A percentile compares a stretch with the other conserved stretches of the same genome.
phyloP scores from a whole-genome alignment of 352 stramenopile genomes.

The Aphanomyces stellatus region DNA sequence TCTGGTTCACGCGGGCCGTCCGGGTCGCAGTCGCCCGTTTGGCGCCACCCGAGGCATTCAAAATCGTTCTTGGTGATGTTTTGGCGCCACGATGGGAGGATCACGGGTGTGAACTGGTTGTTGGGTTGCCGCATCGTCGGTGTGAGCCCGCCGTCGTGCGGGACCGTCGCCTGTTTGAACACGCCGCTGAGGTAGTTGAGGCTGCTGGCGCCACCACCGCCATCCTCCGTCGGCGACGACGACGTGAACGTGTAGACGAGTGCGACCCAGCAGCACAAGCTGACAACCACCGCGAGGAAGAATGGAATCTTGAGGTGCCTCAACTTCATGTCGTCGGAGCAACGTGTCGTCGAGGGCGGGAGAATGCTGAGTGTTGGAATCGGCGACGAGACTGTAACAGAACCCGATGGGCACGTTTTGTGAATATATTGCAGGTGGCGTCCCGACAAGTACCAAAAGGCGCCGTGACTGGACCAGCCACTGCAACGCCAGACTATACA shows the following conservation, averaged over 20 bases:
- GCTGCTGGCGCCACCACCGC: background rate
- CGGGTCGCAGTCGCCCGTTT: conserved; percentile 14
- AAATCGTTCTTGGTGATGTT: conserved; percentile 16
- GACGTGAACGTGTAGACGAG: conserved; percentile 17
- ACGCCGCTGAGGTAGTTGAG: background rate
- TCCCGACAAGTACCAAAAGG: no score
- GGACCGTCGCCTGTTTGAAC: background rate
- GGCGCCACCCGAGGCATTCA: conserved; percentile 17
- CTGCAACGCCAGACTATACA: no score
- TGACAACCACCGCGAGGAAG: conserved; percentile 13
- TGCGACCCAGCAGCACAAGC: conserved; percentile 10
- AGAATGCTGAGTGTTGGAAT: no score
- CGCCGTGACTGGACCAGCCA: no score
- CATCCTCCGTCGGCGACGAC: background rate
- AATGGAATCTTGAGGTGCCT: conserved; percentile 19
- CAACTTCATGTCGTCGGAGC: conserved; percentile 15
- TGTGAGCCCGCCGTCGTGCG: background rate
- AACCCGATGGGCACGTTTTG: no score
- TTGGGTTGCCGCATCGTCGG: conserved; percentile 15
- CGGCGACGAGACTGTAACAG: no score
- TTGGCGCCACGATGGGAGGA: background rate
- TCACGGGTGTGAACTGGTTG: background rate
- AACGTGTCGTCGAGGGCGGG: no score
- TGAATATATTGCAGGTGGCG: no score
- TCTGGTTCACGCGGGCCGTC: conserved; percentile 11